Evolutionary conservation across 2,329 filamentous ascomycete species (phyloP), one percentile per base, ranked within the genome.

Genomic region (Penicillium vulpinum): DNA sequence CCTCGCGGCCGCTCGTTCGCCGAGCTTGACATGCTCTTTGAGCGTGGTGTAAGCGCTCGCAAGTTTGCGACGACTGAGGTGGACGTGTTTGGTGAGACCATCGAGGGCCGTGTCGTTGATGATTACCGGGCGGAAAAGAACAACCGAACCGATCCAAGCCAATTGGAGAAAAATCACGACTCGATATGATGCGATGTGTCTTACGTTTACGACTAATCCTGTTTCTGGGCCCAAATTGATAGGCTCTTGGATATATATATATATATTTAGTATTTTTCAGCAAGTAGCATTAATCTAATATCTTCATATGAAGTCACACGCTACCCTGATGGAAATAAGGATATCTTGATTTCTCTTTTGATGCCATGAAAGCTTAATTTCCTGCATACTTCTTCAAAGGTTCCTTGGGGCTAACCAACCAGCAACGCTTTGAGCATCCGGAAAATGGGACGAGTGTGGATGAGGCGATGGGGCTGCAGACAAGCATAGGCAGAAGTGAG

Each of bases 21-120:
- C 7, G 92, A 96, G 75, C 78, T 96, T 54, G 91, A 96, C 72
- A 68, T 95, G 47, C 80, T 96, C 47, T 96, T 96, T 67, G 90
- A 96, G 77, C 82, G 84, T 59, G 79, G 83, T 1, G 78, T 93
- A 22, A 82, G 83, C 62, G 89, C 90, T 7, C 81, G 91, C 66
- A 88, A 91, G 67, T 95, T 94, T 71, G 83, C 85, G 1, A 73
- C 62, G 28, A 83, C 83, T 0, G 61, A 78, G 35, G 79, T 85
- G 2, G 80, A 86, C 70, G 83, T 85, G 5, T 86, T 85, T 58
- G 77, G 73, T 15, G 72, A 79, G 48, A 69, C 67, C 2, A 60
- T 73, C 22, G 69, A 72, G 50, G 50, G 62, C 8, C 56, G 51
- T 4, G 68, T 70, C 22, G 57, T 73, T 5, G 57, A 72, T 31